Evolutionary conservation across 495 filamentous ascomycete species (phyloP).

Genomic region (Lepraria neglecta): DNA sequence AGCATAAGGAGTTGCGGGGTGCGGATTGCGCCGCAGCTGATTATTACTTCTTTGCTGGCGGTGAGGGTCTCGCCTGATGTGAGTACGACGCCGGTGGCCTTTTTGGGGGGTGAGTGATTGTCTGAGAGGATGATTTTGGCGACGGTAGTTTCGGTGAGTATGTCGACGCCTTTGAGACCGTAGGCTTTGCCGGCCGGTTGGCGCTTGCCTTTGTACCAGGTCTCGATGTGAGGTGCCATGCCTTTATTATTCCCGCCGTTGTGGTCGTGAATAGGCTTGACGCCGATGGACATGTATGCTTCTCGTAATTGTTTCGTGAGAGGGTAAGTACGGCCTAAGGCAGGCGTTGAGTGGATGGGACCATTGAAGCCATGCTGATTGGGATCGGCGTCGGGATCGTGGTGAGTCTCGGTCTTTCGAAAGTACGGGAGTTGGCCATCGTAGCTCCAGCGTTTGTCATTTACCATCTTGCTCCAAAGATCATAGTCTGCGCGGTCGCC

Average conservation of each 20-base stretch:
- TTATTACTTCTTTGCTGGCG: constrained; percentile 40
- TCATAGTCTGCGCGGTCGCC: constrained; percentile 35
- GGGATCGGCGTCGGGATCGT: constrained; percentile 20
- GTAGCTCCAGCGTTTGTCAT: constrained; percentile 34
- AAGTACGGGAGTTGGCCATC: constrained; percentile 35
- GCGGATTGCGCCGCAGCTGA: constrained; percentile 41
- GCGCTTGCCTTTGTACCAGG: constrained; percentile 31
- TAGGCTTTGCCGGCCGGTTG: constrained; percentile 34
- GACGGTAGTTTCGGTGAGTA: constrained; percentile 9
- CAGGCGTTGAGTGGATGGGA: constrained; percentile 24
- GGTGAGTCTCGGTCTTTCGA: constrained; percentile 31
- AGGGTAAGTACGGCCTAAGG: constrained; percentile 30
- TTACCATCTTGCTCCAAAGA: constrained; percentile 30
- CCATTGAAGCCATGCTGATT: constrained; percentile 30
- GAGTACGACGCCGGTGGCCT: constrained; percentile 23
- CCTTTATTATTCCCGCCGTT: constrained; percentile 34
- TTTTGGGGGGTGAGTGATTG: constrained; percentile 1
- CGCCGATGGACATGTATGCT: constrained; percentile 29
- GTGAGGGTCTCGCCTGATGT: too few relatives aligned
- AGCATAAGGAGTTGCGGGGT: constrained; percentile 47
- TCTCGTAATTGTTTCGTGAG: constrained; percentile 25
- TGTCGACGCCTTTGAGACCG: constrained; percentile 21
- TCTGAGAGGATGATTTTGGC: neutral
- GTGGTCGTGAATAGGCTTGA: constrained; percentile 27
- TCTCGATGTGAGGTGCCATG: constrained; percentile 32